Percentiles rank a stretch among this genome's conserved stretches.
phyloP scores from a whole-genome alignment of 2,329 filamentous ascomycete species.

The Paradendryphiella salina region DNA sequence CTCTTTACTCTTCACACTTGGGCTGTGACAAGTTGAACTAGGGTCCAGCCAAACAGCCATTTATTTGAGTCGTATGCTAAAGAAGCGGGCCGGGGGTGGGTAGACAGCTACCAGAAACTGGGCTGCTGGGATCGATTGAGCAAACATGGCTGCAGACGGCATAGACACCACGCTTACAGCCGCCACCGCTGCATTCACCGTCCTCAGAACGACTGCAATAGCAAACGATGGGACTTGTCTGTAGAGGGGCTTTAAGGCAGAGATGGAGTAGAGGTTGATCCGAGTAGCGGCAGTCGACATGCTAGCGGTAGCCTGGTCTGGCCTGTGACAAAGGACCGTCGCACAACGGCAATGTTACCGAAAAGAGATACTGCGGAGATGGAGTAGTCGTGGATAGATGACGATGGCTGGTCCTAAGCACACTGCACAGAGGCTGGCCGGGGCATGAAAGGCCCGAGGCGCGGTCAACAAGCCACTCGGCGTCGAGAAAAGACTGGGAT shows the following conservation, averaged over 20 bases:
- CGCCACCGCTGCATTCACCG: not conserved
- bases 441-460: constrained; percentile 1
- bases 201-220: not conserved
- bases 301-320: not conserved
- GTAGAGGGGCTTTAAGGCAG: not conserved
- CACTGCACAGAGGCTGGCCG: not conserved
- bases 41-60: not conserved
- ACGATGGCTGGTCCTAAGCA: constrained; percentile 2
- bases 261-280: not conserved
- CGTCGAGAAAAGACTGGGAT: not conserved
- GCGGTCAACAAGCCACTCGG: not conserved
- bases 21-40: too few relatives aligned
- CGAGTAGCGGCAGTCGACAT: not conserved
- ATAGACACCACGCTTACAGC: constrained; percentile 2
- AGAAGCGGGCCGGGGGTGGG: constrained; percentile 5
- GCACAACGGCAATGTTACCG: not conserved
- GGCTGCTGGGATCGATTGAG: constrained; percentile 7
- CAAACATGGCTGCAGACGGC: constrained; percentile 1
- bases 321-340: not conserved
- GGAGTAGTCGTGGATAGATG: constrained; percentile 10
- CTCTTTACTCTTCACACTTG: too few relatives aligned
- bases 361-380: constrained; percentile 3
- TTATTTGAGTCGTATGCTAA: constrained; percentile 5
- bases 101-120: constrained; percentile 15
- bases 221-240: not conserved